Conservation (phyloP, 2,329 filamentous ascomycete genomes). For the Claviceps capensis region DNA sequence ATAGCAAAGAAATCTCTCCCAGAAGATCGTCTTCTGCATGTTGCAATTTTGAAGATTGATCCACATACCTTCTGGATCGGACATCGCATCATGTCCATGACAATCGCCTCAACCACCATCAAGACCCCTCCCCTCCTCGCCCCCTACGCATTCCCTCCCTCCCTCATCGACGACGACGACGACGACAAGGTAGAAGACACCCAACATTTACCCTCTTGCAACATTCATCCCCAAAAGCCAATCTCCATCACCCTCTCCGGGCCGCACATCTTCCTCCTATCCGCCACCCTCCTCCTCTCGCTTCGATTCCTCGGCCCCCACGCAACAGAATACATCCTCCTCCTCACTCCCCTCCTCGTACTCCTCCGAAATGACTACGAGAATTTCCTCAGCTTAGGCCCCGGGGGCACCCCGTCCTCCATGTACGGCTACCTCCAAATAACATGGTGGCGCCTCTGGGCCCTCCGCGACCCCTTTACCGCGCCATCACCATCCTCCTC, state of each 20-base stretch:
- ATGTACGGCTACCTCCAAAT: constrained; percentile 60
- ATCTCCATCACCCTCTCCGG: constrained; percentile 41
- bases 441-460: constrained; percentile 58
- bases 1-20: not conserved
- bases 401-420: constrained; percentile 67
- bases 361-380: constrained; percentile 57
- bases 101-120: constrained; percentile 1
- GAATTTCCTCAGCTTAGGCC: constrained; percentile 64
- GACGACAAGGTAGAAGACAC: not conserved
- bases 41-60: not conserved
- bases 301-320: constrained; percentile 37
- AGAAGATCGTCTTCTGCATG: not conserved
- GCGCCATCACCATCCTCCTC: constrained; percentile 39
- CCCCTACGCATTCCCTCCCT: not conserved
- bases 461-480: constrained; percentile 54
- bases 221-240: constrained; percentile 30
- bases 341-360: constrained; percentile 32
- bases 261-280: constrained; percentile 29
- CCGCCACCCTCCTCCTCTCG: constrained; percentile 32
- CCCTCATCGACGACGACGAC: not conserved
- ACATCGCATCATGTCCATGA: constrained; percentile 1
- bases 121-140: not conserved
- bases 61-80: not conserved
- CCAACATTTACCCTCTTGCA: constrained; percentile 1
- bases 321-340: constrained; percentile 35